Percentiles rank a stretch among this genome's conserved stretches.
Evolutionary conservation across 2,329 filamentous ascomycete genomes (phyloP).

Genomic region (Penicillium sp.): DNA sequence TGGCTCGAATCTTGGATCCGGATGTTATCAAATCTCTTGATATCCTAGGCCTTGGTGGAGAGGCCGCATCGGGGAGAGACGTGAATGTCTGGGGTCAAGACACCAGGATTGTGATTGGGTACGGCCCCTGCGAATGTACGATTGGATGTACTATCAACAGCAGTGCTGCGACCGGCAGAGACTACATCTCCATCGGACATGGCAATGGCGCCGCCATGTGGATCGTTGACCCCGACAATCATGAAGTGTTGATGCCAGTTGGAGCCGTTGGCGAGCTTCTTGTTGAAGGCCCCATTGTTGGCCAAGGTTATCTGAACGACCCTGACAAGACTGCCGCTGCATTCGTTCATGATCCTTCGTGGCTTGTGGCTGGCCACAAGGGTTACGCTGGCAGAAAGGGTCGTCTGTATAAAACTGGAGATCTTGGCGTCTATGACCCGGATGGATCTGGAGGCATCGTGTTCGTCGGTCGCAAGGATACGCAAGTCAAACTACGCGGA

Average conservation of each 20-base stretch:
- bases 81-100: conserved; percentile 44
- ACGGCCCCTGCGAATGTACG: conserved; percentile 47
- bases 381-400: conserved; percentile 29
- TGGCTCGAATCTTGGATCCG: conserved; percentile 52
- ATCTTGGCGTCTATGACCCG: conserved; percentile 40
- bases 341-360: conserved; percentile 42
- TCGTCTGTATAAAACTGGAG: conserved; percentile 45
- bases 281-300: conserved; percentile 51
- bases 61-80: conserved; percentile 45
- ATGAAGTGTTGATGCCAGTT: conserved; percentile 41
- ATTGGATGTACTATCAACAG: conserved; percentile 44
- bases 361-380: conserved; percentile 35
- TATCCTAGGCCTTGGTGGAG: conserved; percentile 47
- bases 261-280: conserved; percentile 52
- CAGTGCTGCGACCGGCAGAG: conserved; percentile 34
- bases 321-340: conserved; percentile 36
- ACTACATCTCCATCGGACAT: conserved; percentile 43
- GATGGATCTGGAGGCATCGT: conserved; percentile 41
- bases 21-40: conserved; percentile 45
- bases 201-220: conserved; percentile 41
- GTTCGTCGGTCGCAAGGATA: conserved; percentile 43
- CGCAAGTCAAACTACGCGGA: conserved; percentile 45
- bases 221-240: conserved; percentile 44
- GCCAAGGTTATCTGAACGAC: conserved; percentile 49
- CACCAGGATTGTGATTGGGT: conserved; percentile 49